Base-by-base conservation (phyloP, 352 stramenopile species). In the Pseudoperonospora humuli region DNA sequence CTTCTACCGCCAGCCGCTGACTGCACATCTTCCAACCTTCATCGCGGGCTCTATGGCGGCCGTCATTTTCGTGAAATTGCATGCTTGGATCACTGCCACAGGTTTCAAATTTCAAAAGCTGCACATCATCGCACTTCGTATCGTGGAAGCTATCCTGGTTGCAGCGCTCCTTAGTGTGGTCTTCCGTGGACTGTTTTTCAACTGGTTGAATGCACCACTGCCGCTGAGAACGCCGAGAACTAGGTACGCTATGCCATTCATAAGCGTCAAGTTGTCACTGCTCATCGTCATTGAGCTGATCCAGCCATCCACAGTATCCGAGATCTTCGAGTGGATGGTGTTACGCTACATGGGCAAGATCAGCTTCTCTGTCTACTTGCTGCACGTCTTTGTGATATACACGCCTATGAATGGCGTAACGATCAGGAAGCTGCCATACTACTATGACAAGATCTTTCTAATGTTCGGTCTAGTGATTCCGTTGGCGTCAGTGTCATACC, bases 301-400 rank as follows among this genome's bases (percentile, higher is more conserved):
- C 1, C 26, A 64, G 1, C 63, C 63, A 7, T 70, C 59, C 5
- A 11, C 47, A 6, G 11, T 78, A 10, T 70, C 67, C 1, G 48
- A 32, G 0, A 44, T 65, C 24, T 57, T 77, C 19, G 67, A 75
- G 51, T 72, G 56, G 60, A 71, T 51, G 5, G 40, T 75, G 10
- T 42, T 78, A 18, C 57, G 63, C 5, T 67, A 64, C 34, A 56
- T 50, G 32, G 63, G 63, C 38, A 73, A 76, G 45, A 52, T 73
- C 25, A 72, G 65, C 39, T 76, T 65, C 27, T 77, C 66, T 1
- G 64, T 74, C 32, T 78, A 74, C 34, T 25, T 78, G 48, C 37
- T 78, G 37, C 67, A 78, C 40, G 57, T 38, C 37, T 71, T 73
- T 15, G 50, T 77, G 5, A 15, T 66, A 21, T 59, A 65, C 32